Conservation (phyloP, 228 moss, liverwort and hornwort genomes). For the Sphagnum fallax region DNA sequence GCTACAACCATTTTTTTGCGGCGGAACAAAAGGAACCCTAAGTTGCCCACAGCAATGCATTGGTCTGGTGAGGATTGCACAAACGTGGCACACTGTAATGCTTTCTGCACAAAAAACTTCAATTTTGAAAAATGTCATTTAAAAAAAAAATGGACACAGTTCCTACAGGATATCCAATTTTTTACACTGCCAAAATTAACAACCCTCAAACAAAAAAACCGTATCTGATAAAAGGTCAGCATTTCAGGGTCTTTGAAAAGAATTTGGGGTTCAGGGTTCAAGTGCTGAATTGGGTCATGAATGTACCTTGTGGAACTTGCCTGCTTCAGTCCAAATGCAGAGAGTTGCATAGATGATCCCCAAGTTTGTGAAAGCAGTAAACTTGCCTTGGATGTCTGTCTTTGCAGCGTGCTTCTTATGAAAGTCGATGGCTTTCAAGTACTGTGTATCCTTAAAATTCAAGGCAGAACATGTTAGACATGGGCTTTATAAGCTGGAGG, state of each 20-base stretch:
- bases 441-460: slow-evolving; percentile 25
- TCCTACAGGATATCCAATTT: neutral
- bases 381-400: slow-evolving; percentile 52
- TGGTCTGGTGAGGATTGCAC: slow-evolving; percentile 74
- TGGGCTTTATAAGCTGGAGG: too few species aligned
- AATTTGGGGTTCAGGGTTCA: too few species aligned
- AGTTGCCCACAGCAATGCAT: slow-evolving; percentile 76
- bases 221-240: too few species aligned
- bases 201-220: too few species aligned
- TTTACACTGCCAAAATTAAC: neutral
- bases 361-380: slow-evolving; percentile 75
- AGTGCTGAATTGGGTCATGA: neutral
- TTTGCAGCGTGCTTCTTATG: slow-evolving; percentile 52
- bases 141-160: neutral
- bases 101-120: slow-evolving; percentile 43
- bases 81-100: slow-evolving; percentile 65
- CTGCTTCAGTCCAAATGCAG: slow-evolving; percentile 73
- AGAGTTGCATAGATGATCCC: slow-evolving; percentile 68
- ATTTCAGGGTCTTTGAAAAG: too few species aligned
- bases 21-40: slow-evolving; percentile 74
- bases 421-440: slow-evolving; percentile 61
- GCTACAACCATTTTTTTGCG: slow-evolving; percentile 72
- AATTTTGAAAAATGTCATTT: neutral
- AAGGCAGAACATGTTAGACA: too few species aligned
- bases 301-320: slow-evolving; percentile 63